Conservation (phyloP, 202 grass and related monocot species). For the Setaria viridis region DNA sequence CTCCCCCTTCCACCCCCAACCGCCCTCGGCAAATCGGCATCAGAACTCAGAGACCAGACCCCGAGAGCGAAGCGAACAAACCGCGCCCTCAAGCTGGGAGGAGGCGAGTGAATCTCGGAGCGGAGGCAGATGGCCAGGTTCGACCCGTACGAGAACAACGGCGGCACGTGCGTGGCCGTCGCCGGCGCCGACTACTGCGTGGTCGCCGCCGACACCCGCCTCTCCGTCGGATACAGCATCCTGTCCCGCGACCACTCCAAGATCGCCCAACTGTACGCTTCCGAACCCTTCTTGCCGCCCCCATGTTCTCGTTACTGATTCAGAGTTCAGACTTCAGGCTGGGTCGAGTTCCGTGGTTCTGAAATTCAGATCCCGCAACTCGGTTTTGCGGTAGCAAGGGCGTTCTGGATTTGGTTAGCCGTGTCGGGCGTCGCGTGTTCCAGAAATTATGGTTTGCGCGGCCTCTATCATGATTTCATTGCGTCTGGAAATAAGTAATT, state of each 20-base stretch:
- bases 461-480: background rate
- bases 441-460: background rate
- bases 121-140: slow-evolving; percentile 49
- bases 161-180: slow-evolving; percentile 85
- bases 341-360: background rate
- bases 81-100: background rate
- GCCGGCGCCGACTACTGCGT: slow-evolving; percentile 79
- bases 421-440: background rate
- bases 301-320: background rate
- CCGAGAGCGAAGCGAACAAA: background rate
- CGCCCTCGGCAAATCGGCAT: background rate
- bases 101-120: background rate
- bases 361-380: background rate
- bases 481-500: background rate
- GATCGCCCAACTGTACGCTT: slow-evolving; percentile 62
- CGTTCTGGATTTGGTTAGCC: background rate
- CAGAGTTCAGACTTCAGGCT: too few relatives aligned
- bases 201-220: slow-evolving; percentile 75
- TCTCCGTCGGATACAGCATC: slow-evolving; percentile 81
- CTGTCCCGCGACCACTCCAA: slow-evolving; percentile 79
- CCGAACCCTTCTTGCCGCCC: background rate
- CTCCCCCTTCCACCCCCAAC: background rate
- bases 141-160: slow-evolving; percentile 56
- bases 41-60: background rate
- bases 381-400: background rate